A percentile compares a stretch with the other conserved stretches of the same genome.
These are phyloP conservation scores for Byssoonygena ceratinophila DNA, from an alignment of 2,329 filamentous ascomycete genomes.

Conservation along the genomic window DNA sequence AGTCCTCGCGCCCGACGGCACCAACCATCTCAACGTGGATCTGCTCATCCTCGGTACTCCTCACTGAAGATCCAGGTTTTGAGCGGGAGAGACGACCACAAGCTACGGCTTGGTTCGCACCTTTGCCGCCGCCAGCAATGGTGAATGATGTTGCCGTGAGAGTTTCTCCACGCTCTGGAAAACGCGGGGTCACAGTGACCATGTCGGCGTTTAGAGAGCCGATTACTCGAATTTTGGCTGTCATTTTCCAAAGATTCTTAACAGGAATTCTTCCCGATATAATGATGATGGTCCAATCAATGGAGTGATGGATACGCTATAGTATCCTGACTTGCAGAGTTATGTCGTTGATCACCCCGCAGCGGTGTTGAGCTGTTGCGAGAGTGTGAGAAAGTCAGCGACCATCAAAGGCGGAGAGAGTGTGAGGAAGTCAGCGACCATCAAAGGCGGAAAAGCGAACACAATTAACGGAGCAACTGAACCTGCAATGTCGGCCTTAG, in stretches of 20 bases:
- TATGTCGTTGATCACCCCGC: too few species aligned
- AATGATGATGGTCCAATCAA: too few species aligned
- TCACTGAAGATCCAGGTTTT: conserved; percentile 22
- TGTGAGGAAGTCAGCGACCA: too few species aligned
- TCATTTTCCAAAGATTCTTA: conserved; percentile 26
- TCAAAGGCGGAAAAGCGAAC: too few species aligned
- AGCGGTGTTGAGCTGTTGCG: too few species aligned
- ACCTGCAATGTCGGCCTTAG: too few species aligned
- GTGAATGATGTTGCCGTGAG: conserved; percentile 67
- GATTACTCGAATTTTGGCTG: conserved; percentile 61
- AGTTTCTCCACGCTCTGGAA: conserved; percentile 78
- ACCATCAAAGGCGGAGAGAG: too few species aligned
- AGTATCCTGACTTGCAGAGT: too few species aligned
- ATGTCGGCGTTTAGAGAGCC: conserved; percentile 94
- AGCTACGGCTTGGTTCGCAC: conserved; percentile 88
- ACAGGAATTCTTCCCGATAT: too few species aligned
- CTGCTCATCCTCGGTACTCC: conserved; percentile 18
- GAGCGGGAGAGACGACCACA: conserved; percentile 67
- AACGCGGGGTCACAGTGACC: conserved; percentile 72
- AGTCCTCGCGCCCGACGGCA: conserved; percentile 52
- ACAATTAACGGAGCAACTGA: too few species aligned
- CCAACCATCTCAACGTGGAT: conserved; percentile 59
- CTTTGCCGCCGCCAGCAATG: conserved; percentile 81
- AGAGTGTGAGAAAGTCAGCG: too few species aligned
- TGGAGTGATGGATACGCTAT: too few species aligned